Base-by-base conservation (phyloP, 2,329 filamentous ascomycete genomes). In the Hypoxylon sp. region DNA sequence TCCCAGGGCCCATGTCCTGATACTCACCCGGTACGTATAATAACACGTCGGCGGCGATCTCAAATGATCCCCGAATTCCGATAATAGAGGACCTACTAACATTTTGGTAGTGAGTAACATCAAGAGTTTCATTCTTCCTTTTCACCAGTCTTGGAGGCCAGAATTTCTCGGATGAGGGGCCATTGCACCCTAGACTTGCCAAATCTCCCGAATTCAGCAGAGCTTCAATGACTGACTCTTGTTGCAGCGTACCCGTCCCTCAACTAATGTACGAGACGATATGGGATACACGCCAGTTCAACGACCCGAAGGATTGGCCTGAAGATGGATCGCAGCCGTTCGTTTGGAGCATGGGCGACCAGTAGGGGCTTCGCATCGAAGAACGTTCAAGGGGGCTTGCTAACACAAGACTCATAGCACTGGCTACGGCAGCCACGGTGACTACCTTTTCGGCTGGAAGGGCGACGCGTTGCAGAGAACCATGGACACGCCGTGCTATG, bases 201-300 rank as follows among this genome's bases (percentile, higher is more conserved):
- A 44, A 44, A 44, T 13, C n/a, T 42, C 7, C 17, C 8, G 40
- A 44, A 22, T 10, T 10, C 8, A 8, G 11, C 6, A 7, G 40
- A 8, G 17, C 8, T 11, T 3, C 11, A 4, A 22, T 44, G 6
- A 11, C 40, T 44, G 2, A 44, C 14, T 11, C 40, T 44, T 11
- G 17, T 11, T 5, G 7, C 14, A 55, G 53, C 0, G 79, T 83
- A 0, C 75, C 76, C 51, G 77, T 82, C 8, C 81, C 82, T 11
- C 80, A 82, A 69, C 62, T 83, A 11, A 81, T 82, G 80, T 78
- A 76, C 64, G 75, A 80, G 70, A 74, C 74, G 1, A 79, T 83
- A 51, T 83, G 80, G 74, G 81, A 83, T 57, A 82, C 77, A 2
- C 72, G 68, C 6, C 27, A 61, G 35, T 82, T 82, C 72, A 81